Evolutionary conservation across 257 asterid species (phyloP), one percentile per base, ranked within the genome.

Genomic region (Mentha longifolia): DNA sequence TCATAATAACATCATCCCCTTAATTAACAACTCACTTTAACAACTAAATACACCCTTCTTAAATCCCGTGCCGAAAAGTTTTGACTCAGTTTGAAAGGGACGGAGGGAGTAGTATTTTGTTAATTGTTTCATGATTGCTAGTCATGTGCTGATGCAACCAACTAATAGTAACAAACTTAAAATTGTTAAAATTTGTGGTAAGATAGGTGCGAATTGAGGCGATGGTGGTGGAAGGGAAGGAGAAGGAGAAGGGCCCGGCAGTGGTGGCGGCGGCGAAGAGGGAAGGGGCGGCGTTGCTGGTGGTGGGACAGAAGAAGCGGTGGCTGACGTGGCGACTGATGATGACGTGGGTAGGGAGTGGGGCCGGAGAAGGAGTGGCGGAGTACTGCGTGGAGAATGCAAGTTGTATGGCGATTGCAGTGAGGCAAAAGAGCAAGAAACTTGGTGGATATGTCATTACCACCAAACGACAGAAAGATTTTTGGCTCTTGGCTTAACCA

Each of bases 321-420:
- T 81, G 94, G 70, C 78, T 91, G 85, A 91, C 87, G 68, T 81
- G 80, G 30, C 79, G 94, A 68, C 78, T 91, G 3, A 60, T 87
- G 67, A 57, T 81, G 87, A 80, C 81, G 90, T 91, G 96, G 97
- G 89, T 88, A 0, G 87, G 89, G 49, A 52, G 77, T 10, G 69
- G 83, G 42, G 77, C 6, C 6, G 82, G 88, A 0, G 92, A 86
- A 1, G 90, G 90, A 2, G 82, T 86, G 82, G 90, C 82, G 35
- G 97, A 91, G 79, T 89, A 89, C 17, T 91, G 97, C 58, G 85
- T 91, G 9, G 96, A 91, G 46, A 91, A 91, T 77, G 93, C 96
- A 3, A 72, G 42, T 45, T 91, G 97, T 79, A 85, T 89, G 96
- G 91, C 95, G 7, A 67, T 89, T 79, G 97, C 96, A 5, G 96